Evolutionary conservation across 2,329 filamentous ascomycete genomes (phyloP).

Genomic region (Trichoderma sp.): DNA sequence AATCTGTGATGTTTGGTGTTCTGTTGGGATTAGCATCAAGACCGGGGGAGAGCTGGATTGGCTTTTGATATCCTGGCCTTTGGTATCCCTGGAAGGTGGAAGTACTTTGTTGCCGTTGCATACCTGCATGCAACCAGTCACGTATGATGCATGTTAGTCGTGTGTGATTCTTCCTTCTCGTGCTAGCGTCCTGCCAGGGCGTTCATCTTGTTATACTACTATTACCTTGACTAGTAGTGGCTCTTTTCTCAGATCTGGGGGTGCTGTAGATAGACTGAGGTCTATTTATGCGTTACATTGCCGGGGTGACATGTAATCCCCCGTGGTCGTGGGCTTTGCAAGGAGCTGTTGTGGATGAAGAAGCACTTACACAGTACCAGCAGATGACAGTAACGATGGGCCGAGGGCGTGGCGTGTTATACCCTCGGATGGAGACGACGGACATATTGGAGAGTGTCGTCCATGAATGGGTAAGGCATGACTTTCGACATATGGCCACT

Average conservation of each 20-base stretch:
- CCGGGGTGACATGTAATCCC: background rate
- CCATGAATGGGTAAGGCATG: too few relatives aligned
- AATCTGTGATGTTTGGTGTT: constrained; percentile 7
- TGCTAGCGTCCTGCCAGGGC: background rate
- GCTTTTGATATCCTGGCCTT: too few relatives aligned
- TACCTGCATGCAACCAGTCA: background rate
- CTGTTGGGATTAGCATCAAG: constrained; percentile 14
- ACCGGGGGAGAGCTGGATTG: background rate
- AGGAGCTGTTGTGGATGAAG: background rate
- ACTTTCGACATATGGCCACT: too few relatives aligned
- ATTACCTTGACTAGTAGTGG: background rate
- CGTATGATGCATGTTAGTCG: background rate
- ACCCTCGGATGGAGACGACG: too few relatives aligned
- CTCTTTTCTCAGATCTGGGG: background rate
- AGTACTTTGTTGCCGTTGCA: background rate
- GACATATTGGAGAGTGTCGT: too few relatives aligned
- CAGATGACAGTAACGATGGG: background rate
- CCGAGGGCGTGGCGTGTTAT: background rate
- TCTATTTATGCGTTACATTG: background rate
- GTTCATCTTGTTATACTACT: background rate
- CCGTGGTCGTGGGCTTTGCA: background rate
- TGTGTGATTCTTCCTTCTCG: background rate
- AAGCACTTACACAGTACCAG: background rate
- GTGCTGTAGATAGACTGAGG: constrained; percentile 3
- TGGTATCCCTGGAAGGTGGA: background rate